A percentile compares a stretch with the other conserved stretches of the same genome.
phyloP scores from a whole-genome alignment of 2,329 filamentous ascomycete species.

The Fusarium sp. region DNA sequence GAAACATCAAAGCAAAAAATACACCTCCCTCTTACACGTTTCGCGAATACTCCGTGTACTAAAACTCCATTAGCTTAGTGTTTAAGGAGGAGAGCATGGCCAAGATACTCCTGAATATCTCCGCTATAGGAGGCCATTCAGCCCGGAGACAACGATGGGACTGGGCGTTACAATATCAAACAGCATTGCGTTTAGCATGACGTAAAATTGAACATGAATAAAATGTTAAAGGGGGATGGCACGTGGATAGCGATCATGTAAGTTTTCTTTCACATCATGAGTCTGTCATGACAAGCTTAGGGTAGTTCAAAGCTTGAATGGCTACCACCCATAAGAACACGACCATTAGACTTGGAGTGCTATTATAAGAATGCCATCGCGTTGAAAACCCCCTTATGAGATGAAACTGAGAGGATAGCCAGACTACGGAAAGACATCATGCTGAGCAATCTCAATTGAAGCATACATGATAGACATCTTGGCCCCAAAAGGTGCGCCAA shows the following conservation, averaged over 20 bases:
- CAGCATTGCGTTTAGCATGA: not conserved
- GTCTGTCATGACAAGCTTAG: not conserved
- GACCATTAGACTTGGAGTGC: not conserved
- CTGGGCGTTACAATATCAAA: not conserved
- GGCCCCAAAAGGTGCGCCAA: too few species aligned
- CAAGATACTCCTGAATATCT: not conserved
- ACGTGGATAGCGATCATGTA: not conserved
- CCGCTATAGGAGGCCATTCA: conserved; percentile 13
- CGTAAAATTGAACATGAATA: not conserved
- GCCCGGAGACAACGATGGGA: not conserved
- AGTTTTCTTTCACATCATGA: not conserved
- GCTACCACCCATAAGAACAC: not conserved
- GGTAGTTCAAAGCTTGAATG: not conserved
- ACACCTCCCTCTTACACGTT: not conserved
- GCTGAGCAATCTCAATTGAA: too few species aligned
- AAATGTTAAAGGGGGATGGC: not conserved
- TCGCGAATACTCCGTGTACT: not conserved
- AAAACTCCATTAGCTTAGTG: conserved; percentile 2
- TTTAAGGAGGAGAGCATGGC: not conserved
- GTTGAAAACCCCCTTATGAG: too few species aligned
- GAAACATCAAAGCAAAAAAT: conserved; percentile 4
- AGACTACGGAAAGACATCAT: too few species aligned
- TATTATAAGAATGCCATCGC: too few species aligned
- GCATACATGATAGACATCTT: too few species aligned
- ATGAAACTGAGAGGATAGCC: too few species aligned